These are phyloP conservation scores for Chlamydomonas schloesseri DNA, from an alignment of 139 green algal genomes.

Conservation along the genomic window DNA sequence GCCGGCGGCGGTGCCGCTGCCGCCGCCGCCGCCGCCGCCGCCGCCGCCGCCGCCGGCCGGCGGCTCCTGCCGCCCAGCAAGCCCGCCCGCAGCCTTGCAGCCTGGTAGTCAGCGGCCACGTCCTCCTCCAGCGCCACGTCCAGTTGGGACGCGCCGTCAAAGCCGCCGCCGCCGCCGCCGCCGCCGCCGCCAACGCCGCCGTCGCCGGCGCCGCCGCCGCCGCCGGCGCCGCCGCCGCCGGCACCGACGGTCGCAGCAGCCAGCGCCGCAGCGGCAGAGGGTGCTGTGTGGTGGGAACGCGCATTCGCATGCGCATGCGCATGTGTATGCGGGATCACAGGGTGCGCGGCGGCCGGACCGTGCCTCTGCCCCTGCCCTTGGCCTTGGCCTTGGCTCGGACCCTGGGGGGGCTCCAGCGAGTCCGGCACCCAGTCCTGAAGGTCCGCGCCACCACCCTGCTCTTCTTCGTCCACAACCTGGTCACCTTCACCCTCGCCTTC, in stretches of 20 bases:
- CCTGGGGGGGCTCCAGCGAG: constrained; percentile 10
- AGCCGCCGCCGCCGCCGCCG: not conserved
- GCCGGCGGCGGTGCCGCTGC: no score
- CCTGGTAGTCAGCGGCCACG: no score
- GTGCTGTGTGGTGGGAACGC: no score
- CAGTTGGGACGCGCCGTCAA: constrained; percentile 22
- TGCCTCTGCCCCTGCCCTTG: no score
- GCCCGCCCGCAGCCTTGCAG: not conserved
- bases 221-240: not conserved
- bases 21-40: not conserved
- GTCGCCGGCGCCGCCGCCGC: not conserved
- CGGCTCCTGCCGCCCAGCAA: not conserved
- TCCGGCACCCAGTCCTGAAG: constrained; percentile 13
- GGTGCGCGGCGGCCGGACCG: no score
- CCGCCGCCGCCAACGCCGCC: not conserved
- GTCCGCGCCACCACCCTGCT: not conserved
- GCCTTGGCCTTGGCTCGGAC: no score
- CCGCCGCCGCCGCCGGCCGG: not conserved
- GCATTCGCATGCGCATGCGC: no score
- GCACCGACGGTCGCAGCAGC: no score
- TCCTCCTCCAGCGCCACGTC: not conserved
- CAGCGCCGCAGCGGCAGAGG: no score
- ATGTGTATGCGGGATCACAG: no score
- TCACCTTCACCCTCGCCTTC: no score
- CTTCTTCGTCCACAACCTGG: no score